Base-by-base conservation (phyloP, 2,329 filamentous ascomycete species). In the Fusarium sororula region DNA sequence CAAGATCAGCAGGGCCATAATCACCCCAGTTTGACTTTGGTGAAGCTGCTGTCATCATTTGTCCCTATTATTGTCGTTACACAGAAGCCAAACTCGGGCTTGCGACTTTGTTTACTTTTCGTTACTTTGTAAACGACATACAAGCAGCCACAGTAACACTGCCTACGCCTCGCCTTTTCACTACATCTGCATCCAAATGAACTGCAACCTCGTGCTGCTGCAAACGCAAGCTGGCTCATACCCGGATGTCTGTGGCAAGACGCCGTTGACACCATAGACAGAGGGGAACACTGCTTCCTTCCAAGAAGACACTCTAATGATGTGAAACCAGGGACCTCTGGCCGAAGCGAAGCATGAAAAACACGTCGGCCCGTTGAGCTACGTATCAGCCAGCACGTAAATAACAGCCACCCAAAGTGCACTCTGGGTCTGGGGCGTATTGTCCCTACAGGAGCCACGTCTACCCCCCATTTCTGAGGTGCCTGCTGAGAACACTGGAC, bases 401-500 rank as follows among this genome's bases (percentile, higher is more conserved):
- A 60, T 26, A 68, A 42, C 41, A 38, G 37, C 51, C 50, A 20
- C 48, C 39, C 39, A 48, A 53, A 54, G 44, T 64, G 66, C 57
- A 32, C 47, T 66, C 37, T 44, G 54, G 66, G 70, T 70, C 37
- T 63, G 70, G 72, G 73, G 73, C 73, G 63, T 77, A 61, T 72
- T 77, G 63, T 62, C 65, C 65, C 51, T 53, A 76, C 68, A 77
- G 68, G 73, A 76, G 75, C 75, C 75, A 77, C 75, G 75, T 77
- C 73, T 64, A 42, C 67, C 73, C 66, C 70, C 74, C 70, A 69
- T 74, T 53, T 66, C 55, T 53, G 35, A 57, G 50, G 68, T 67
- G 64, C 48, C 69, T 51, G 69, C 39, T 64, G 50, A 71, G 68
- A 65, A 68, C 32, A 63, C 37, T 41, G 54, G 37, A 60, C 54